These are phyloP conservation scores for Exidia glandulosa DNA, from an alignment of 768 basidiomycete genomes.

Conservation along the genomic window DNA sequence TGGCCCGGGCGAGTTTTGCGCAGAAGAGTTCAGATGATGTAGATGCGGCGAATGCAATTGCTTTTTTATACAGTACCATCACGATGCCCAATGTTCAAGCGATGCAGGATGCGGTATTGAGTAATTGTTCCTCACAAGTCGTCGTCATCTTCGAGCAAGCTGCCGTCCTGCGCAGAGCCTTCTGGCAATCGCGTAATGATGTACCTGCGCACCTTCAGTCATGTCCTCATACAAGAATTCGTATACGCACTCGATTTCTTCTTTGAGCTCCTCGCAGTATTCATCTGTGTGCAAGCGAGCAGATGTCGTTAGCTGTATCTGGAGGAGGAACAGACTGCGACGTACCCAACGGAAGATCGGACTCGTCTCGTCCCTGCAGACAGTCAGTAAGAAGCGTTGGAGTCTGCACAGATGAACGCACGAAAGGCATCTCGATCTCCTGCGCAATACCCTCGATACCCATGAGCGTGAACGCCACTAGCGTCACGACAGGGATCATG, in stretches of 20 bases:
- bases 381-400: slow-evolving; percentile 25
- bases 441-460: slow-evolving; percentile 94
- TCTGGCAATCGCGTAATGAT: slow-evolving; percentile 61
- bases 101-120: not conserved
- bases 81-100: no score
- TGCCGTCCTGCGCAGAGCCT: slow-evolving; percentile 19
- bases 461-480: slow-evolving; percentile 79
- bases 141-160: not conserved
- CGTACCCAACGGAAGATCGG: slow-evolving; percentile 65
- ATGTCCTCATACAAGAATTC: not conserved
- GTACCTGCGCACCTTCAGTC: slow-evolving; percentile 32
- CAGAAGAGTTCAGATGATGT: slow-evolving; percentile 66
- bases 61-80: no score
- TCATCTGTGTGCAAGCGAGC: slow-evolving; percentile 38
- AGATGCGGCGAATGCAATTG: no score
- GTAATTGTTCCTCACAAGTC: not conserved
- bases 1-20: slow-evolving; percentile 85
- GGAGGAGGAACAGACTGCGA: not conserved
- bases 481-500: slow-evolving; percentile 75
- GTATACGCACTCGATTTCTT: slow-evolving; percentile 63
- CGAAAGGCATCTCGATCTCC: slow-evolving; percentile 92
- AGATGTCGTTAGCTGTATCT: not conserved
- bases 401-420: slow-evolving; percentile 26
- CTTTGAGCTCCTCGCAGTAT: slow-evolving; percentile 77
- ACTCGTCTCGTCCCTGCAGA: slow-evolving; percentile 31